A percentile compares a stretch with the other conserved stretches of the same genome.
Conservation (phyloP, 176 grass and related monocot genomes). For the Rhynchospora pubera region DNA sequence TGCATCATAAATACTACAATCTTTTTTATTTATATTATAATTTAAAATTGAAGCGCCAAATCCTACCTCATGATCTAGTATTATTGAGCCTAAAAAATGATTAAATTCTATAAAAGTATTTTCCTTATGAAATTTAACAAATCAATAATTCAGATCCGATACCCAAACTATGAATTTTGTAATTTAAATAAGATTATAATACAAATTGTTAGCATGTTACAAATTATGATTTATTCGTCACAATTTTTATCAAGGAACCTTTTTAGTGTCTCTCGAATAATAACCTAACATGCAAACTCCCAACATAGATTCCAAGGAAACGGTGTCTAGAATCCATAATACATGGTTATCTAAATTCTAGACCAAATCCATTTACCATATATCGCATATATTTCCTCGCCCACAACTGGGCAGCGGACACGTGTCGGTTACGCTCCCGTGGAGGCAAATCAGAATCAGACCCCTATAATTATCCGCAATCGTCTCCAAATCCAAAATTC, state of each 20-base stretch:
- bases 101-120: no score
- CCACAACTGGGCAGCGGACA: neutral
- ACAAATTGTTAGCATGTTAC: neutral
- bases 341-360: neutral
- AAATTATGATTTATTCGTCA: neutral
- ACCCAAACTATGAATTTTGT: no score
- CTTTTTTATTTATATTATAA: no score
- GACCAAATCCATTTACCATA: neutral
- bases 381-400: neutral
- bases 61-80: no score
- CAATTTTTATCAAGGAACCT: neutral
- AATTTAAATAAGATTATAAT: neutral
- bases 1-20: no score
- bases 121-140: no score
- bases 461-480: conserved; percentile 1
- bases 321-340: neutral
- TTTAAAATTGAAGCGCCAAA: no score
- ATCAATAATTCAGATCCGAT: no score
- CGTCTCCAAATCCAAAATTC: neutral
- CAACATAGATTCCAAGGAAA: neutral
- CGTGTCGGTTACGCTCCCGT: neutral
- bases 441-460: neutral
- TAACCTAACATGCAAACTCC: neutral
- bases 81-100: no score
- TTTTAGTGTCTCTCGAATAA: neutral